These are phyloP conservation scores for Calcarisporium arbuscula DNA, from an alignment of 2,329 filamentous ascomycete species.

Conservation along the genomic window DNA sequence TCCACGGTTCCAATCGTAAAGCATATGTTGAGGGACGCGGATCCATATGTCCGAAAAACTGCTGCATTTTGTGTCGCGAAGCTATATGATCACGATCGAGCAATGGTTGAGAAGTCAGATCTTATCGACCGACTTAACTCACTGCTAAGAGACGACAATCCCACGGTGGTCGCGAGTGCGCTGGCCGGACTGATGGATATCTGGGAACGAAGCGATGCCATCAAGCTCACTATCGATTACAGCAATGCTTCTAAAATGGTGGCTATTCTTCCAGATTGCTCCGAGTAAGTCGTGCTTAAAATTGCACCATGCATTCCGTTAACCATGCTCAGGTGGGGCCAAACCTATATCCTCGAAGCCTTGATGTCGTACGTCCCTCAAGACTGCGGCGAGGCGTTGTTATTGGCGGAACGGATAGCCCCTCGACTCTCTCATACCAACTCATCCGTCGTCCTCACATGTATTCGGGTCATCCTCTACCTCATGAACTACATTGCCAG, in stretches of 20 bases:
- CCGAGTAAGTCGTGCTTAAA: constrained; percentile 60
- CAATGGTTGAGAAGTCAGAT: constrained; percentile 83
- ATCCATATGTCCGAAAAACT: constrained; percentile 96
- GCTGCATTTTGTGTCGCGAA: constrained; percentile 96
- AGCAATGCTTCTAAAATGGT: constrained; percentile 97
- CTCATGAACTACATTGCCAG: constrained; percentile 98
- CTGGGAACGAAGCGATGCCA: constrained; percentile 95
- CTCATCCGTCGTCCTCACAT: constrained; percentile 91
- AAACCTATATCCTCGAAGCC: constrained; percentile 96
- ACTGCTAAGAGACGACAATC: constrained; percentile 91
- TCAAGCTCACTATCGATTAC: constrained; percentile 97
- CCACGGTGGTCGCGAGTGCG: constrained; percentile 92
- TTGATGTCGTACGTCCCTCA: constrained; percentile 97
- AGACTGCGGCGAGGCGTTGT: constrained; percentile 77
- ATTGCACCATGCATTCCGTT: constrained; percentile 11
- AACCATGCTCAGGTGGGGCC: constrained; percentile 68
- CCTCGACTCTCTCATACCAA: constrained; percentile 97
- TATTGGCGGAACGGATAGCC: constrained; percentile 88
- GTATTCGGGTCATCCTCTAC: constrained; percentile 92
- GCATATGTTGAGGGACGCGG: constrained; percentile 72
- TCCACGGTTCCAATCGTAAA: constrained; percentile 81
- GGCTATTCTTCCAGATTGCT: constrained; percentile 91
- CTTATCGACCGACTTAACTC: constrained; percentile 86
- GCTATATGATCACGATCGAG: constrained; percentile 91
- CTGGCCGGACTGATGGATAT: constrained; percentile 91